Evolutionary conservation across 148 eudicot species (phyloP), one percentile per base, ranked within the genome.

Genomic region (Rhododendron molle): DNA sequence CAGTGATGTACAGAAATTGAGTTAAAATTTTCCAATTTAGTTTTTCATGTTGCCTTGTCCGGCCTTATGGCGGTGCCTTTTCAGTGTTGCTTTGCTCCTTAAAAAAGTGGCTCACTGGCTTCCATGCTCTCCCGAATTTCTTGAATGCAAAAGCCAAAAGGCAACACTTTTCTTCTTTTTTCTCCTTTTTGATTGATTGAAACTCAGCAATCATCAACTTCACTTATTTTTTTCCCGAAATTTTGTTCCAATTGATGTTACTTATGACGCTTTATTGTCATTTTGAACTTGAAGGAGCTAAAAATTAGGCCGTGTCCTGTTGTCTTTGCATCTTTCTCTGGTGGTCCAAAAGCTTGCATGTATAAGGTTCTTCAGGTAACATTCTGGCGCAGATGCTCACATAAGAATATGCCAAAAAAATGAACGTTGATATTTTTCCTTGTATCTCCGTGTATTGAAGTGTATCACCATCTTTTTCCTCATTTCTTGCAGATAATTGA

Each of bases 331-430:
- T 93, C 99, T 54, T 96, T 96, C 87, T 96, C 99, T 84, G 98
- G 98, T 80, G 99, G 98, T 79, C 98, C 99, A 65, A 96, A 95
- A 88, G 93, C 97, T 74, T 96, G 99, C 91, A 91, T 96, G 95
- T 96, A 94, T 88, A 96, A 96, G 89, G 95, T 93, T 88, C 92
- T 96, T 71, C 99, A 95, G 99, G 99, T 96, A 86, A 65, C 26
- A 58, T 82, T 83, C 82, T 74, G 23, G 76, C 79, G 44, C 44
- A 0, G 71, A 16, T 81, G 15, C 12, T 81, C 76, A 30, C 13
- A 0, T 28, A 7, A 54, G 74, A 26, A 26, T 44, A 7, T 76
- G 83, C 52, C 50, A 52, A 21, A 20, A 73, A 32, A 20, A 36
- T 73, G 34, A 14, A 26, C 60, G 43, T 76, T 83, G 30, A 7